A percentile compares a stretch with the other conserved stretches of the same genome.
Evolutionary conservation across 495 filamentous ascomycete genomes (phyloP).

Genomic region (Neurospora sp.): DNA sequence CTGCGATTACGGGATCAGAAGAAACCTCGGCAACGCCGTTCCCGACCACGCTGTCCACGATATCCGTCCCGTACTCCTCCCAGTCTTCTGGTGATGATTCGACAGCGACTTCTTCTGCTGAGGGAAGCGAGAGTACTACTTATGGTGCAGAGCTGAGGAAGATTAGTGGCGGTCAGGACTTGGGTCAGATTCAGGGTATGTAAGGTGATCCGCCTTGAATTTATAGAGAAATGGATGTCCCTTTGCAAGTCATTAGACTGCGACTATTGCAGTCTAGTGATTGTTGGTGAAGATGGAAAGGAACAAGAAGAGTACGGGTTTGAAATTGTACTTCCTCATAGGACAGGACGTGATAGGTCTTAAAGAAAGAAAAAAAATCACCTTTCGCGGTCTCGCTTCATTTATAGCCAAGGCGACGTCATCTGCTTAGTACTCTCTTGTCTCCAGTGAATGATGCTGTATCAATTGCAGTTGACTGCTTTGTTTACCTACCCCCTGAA

Average conservation of each 20-base stretch:
- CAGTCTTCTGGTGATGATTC: background rate
- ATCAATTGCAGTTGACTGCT: background rate
- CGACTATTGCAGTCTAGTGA: background rate
- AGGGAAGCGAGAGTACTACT: background rate
- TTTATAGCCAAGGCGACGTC: background rate
- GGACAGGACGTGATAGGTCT: background rate
- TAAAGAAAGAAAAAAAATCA: background rate
- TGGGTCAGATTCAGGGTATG: background rate
- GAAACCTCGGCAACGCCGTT: background rate
- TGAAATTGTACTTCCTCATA: background rate
- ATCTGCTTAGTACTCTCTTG: background rate
- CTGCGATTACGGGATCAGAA: background rate
- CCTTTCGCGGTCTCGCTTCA: background rate
- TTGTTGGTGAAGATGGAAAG: background rate
- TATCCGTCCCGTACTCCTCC: background rate
- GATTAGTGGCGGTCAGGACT: background rate
- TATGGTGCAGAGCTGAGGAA: background rate
- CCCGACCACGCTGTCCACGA: background rate
- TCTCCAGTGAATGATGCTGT: background rate
- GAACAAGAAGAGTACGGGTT: background rate
- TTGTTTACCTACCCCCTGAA: background rate
- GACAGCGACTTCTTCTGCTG: background rate
- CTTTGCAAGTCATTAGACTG: too few relatives aligned
- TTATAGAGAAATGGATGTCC: too few relatives aligned
- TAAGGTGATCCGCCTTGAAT: too few relatives aligned